Evolutionary conservation across 164 flowering plant genomes (phyloP), one percentile per base, ranked within the genome.

Genomic region (Macadamia integrifolia): DNA sequence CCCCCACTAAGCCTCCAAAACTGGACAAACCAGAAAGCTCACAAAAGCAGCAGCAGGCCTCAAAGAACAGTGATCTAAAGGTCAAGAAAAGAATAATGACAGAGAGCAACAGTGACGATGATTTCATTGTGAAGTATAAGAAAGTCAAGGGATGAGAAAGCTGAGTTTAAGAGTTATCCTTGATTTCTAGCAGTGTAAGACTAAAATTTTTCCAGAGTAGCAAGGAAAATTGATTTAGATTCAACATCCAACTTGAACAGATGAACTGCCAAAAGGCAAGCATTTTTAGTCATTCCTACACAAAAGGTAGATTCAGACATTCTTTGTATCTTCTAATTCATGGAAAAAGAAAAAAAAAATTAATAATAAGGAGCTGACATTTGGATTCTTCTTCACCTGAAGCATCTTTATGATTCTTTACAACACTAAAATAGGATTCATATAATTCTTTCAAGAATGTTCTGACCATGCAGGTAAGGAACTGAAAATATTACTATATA

Each of bases 1-100:
- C 92, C 65, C 98, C 98, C 0, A 70, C 85, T 12, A 92, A 89
- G 74, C 71, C 97, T 52, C 57, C 18, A 0, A 77, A 81, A 53
- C 49, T 77, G 53, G 78, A 79, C 62, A 89, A 70, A 83, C 83
- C 91, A 14, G 92, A 86, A 74, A 88, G 83, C 77, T 87, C 91
- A 30, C 85, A 80, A 49, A 88, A 65, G 79, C 84, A 69, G 61
- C 80, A 72, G 69, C 82, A 44, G 68, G 71, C 75, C 60, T 77
- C 87, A 17, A 91, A 83, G 79, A 91, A 84, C 65, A 87, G 88
- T 0, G 86, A 88, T 43, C 8, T 70, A 8, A 90, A 87, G 73
- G 77, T 83, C 65, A 88, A 88, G 84, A 94, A 80, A 73, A 82
- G 84, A 80, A 67, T 79, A 31, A 17, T 66, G 15, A 44, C 72